phyloP scores from a whole-genome alignment of 1,139 yeast species.

The Zygosaccharomyces pseudobailii region DNA sequence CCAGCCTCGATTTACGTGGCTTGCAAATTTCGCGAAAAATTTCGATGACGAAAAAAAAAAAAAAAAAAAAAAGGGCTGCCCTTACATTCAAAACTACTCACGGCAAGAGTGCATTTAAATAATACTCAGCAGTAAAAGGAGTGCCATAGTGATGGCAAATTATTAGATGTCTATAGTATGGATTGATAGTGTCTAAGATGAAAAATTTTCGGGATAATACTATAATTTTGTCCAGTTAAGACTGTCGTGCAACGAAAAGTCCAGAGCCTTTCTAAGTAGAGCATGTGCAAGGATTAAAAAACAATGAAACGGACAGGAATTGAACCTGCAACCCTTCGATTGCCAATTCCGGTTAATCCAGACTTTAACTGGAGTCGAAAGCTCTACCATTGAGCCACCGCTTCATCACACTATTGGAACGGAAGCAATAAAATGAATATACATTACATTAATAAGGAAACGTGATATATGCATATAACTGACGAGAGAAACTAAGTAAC shows the following conservation, averaged over 20 bases:
- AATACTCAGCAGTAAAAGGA: no score
- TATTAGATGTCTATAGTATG: no score
- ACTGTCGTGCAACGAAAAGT: no score
- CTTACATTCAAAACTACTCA: background rate
- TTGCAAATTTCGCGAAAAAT: background rate
- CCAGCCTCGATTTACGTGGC: background rate
- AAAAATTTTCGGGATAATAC: no score
- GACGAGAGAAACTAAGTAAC: no score
- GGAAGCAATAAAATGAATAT: background rate
- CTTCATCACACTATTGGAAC: slow-evolving; percentile 39
- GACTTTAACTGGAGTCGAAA: slow-evolving; percentile 67
- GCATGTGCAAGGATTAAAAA: background rate
- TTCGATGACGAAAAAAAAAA: background rate
- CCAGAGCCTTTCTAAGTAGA: background rate
- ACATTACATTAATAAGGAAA: background rate
- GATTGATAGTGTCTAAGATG: no score
- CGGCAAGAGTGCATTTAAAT: no score
- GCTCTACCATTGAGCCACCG: slow-evolving; percentile 95
- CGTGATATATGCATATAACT: no score
- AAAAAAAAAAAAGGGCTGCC: background rate
- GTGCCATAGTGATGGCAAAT: background rate
- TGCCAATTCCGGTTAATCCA: slow-evolving; percentile 32
- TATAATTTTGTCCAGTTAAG: no score
- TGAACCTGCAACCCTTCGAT: slow-evolving; percentile 75
- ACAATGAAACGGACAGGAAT: slow-evolving; percentile 64